Base-by-base conservation (phyloP, 768 basidiomycete genomes). In the Auriscalpium orientale region DNA sequence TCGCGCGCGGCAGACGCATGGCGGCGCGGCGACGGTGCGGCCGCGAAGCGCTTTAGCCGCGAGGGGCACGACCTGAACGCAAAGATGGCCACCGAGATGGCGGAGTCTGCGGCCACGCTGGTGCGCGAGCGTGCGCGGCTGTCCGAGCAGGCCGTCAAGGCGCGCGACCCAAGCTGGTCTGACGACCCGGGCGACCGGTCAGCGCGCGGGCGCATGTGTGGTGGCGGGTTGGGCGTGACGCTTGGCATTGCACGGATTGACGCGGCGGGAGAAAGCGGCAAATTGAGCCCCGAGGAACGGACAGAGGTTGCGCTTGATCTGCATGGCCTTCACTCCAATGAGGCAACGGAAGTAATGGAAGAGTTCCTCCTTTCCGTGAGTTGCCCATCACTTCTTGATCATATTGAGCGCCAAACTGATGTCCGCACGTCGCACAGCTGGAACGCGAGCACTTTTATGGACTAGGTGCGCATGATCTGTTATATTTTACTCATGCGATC, bases 1-100 rank as follows among this genome's bases (percentile, higher is more conserved):
- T 91, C 91, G 1, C 83, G 93, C 46, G 97, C 97, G 12, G 95
- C 97, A 3, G 94, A 97, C 64, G 93, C 95, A 3, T 99, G 93
- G 91, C 79, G 91, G 54, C 80, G 92, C 2, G 95, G 95, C 1
- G 97, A 99, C 62, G 95, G 95, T 3, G 93, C 95, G 0, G 88
- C 90, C 0, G 97, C 97, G 38, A 97, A 98, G 71, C 78, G 92
- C 48, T 98, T 95, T 73, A 91, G 88, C 59, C 77, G 91, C 44
- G 95, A 98, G 66, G 97, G 94, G 1, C 91, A 95, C 63, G 92
- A 95, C 44, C 73, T 97, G 57, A 98, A 98, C 65, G 83, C 82
- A 45, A 89, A 90, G 70, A 97, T 99, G 91, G 76, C 82, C 45
- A 74, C 71, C 22, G 97, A 98, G 74, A 91, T 93, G 78, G 78